Percentiles rank a stretch among this genome's conserved stretches.
phyloP scores from a whole-genome alignment of 148 eudicot species.

The Rheum nobile region DNA sequence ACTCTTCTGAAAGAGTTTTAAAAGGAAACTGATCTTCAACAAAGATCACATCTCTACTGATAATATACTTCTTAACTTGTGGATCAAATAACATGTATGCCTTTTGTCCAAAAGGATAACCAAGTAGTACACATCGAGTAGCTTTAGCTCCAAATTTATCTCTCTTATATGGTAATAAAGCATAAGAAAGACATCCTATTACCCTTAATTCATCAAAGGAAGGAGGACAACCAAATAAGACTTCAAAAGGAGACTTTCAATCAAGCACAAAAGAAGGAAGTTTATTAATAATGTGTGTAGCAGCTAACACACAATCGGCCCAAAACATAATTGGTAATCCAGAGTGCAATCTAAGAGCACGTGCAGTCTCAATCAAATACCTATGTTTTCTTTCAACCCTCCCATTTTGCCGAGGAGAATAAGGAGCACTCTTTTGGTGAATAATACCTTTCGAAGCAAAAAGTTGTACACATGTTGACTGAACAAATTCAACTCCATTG shows the following conservation, averaged over 20 bases:
- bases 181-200: not conserved
- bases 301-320: not conserved
- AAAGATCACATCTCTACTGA: not conserved
- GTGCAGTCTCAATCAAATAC: not conserved
- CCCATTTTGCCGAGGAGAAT: not conserved
- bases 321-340: not conserved
- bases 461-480: no score
- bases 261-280: not conserved
- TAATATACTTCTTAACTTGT: not conserved
- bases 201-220: not conserved
- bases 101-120: not conserved
- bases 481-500: not conserved
- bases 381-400: constrained; percentile 11
- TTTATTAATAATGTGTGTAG: not conserved
- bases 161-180: not conserved
- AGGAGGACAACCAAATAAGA: rapidly evolving
- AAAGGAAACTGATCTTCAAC: not conserved
- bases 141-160: not conserved
- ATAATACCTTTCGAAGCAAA: not conserved
- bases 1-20: no score
- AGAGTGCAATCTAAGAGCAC: not conserved
- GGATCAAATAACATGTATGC: not conserved
- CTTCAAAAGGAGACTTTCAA: not conserved
- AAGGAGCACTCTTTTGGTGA: not conserved
- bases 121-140: not conserved